Conservation (phyloP, 257 asterid species). For the Capsicum chinense region DNA sequence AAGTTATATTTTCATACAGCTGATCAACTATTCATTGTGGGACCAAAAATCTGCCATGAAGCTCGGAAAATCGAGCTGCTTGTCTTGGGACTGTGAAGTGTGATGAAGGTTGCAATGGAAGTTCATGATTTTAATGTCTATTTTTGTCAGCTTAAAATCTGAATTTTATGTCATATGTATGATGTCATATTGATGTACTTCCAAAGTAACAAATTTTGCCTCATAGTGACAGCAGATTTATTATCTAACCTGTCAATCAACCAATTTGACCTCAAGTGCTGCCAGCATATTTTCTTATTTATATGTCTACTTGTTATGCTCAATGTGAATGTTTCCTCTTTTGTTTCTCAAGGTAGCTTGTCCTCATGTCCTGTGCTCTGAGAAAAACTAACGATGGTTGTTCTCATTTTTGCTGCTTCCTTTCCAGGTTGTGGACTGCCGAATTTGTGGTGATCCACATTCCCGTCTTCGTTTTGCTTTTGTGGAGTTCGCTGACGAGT, state of each 20-base stretch:
- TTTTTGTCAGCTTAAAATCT: neutral
- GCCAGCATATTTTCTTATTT: neutral
- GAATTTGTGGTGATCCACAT: slow-evolving; percentile 98
- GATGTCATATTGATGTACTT: neutral
- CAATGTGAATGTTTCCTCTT: slow-evolving; percentile 11
- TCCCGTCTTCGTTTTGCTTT: slow-evolving; percentile 98
- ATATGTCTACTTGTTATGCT: neutral
- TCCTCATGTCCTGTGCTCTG: neutral
- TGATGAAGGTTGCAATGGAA: slow-evolving; percentile 16
- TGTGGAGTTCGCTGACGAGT: slow-evolving; percentile 89
- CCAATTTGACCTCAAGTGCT: neutral
- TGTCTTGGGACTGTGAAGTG: neutral
- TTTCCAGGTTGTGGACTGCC: slow-evolving; percentile 92
- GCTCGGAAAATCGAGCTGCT: neutral
- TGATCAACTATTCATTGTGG: slow-evolving; percentile 12
- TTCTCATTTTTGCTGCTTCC: slow-evolving; percentile 23
- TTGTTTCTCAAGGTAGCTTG: neutral
- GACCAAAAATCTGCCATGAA: slow-evolving; percentile 14
- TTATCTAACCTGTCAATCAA: slow-evolving; percentile 16
- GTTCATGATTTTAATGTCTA: neutral
- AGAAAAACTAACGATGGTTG: slow-evolving; percentile 8
- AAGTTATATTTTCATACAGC: neutral
- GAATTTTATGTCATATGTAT: neutral
- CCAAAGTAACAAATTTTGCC: neutral
- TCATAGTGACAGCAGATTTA: neutral